Base-by-base conservation (phyloP, 2,329 filamentous ascomycete genomes). In the Trichoderma sp. region DNA sequence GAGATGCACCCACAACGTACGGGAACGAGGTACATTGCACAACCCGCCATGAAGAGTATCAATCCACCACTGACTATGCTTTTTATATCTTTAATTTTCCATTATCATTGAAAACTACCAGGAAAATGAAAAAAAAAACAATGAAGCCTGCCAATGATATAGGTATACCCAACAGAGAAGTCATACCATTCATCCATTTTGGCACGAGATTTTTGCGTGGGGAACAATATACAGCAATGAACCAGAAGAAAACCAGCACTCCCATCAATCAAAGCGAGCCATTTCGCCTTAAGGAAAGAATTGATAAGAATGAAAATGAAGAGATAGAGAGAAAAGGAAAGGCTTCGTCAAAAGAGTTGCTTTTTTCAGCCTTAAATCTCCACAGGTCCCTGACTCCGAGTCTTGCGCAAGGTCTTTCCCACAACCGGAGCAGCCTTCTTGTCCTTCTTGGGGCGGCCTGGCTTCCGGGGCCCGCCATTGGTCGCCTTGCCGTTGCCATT, bases 321-420 rank as follows among this genome's bases (percentile, higher is more conserved):
- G n/a, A 45, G 18, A 38, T 18, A n/a, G 11, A 27, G 16, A 35
- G 21, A 24, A 35, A 21, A 14, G 16, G 8, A 38, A 35, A 56
- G 21, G 21, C 12, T 27, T 11, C 4, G 11, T 21, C 50, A 16
- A 73, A 27, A 16, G 16, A 56, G 24, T 18, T n/a, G 35, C 9
- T 6, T 21, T 3, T 50, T 35, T 53, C 64, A 53, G 60, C 50
- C 24, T 59, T 45, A 80, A 65, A 76, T 77, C 60, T 84, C 83
- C 7, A 81, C 83, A 2, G 84, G 83, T 0, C 85, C 85, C 77
- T 86, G 85, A 75, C 85, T 86, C 66, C 85, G 82, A 8, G 85
- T 86, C 83, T 86, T 86, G 60, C 85, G 82, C 63, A 82, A 81
- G 7, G 85, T 85, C 74, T 76, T 82, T 21, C 85, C 85, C 18